Evolutionary conservation across 805 yeast species (phyloP), one percentile per base, ranked within the genome.

Genomic region (Lipomyces kockii): DNA sequence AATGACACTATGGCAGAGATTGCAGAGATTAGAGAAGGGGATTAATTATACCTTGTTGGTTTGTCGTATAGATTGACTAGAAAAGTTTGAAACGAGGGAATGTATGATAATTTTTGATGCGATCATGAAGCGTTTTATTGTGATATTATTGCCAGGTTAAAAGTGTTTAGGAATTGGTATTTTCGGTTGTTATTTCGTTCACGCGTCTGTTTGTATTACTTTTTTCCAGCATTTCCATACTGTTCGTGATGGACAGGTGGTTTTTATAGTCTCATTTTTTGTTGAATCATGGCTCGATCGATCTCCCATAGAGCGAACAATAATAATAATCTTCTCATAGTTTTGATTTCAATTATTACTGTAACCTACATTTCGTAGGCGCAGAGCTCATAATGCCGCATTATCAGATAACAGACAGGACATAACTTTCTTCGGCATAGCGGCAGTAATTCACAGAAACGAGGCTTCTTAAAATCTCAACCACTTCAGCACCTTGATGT

Each of bases 81-180:
- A n/a, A 43, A 43, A 43, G 20, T 17, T 43, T 37, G 22, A 43
- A n/a, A 6, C 22, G 49, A 43, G 49, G 49, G 49, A 43, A 43
- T 43, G 49, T 43, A 43, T 43, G 20, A 43, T 43, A 43, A 43
- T 17, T 43, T 43, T 43, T 43, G 49, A n/a, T 43, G 20, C 9
- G 49, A n/a, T n/a, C 22, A 43, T 17, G 49, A 43, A 43, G n/a
- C 49, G 49, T n/a, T 17, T 43, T n/a, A 17, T 17, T 43, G 49
- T 43, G 49, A 43, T 43, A 43, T 43, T 43, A 43, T 43, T 43
- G 22, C 22, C 49, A n/a, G 49, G 49, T 43, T 43, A 43, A 43
- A 43, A 43, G 49, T 43, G 49, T 43, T 17, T 43, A 43, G 49
- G 49, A 43, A 43, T 43, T n/a, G 49, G 49, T 43, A 43, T 43